Evolutionary conservation across 2,329 filamentous ascomycete genomes (phyloP).

Genomic region (Thyridium curvatum): DNA sequence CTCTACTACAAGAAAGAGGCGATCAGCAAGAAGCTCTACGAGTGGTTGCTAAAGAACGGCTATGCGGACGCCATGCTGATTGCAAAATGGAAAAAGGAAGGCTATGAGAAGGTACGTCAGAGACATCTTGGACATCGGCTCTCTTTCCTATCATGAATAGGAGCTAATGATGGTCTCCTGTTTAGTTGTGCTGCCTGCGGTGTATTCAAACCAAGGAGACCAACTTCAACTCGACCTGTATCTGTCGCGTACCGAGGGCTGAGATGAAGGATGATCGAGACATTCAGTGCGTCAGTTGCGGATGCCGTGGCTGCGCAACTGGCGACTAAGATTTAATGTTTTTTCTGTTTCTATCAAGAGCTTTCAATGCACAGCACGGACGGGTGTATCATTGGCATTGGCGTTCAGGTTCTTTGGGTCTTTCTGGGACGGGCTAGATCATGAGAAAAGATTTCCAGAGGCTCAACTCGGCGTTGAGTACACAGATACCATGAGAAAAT

Average conservation of each 20-base stretch:
- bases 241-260: slow-evolving; percentile 87
- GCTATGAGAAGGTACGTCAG: slow-evolving; percentile 83
- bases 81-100: slow-evolving; percentile 99
- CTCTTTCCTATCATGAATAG: not conserved
- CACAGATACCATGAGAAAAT: too few species aligned
- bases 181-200: slow-evolving; percentile 80
- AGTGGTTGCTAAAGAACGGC: slow-evolving; percentile 92
- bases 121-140: not conserved
- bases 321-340: slow-evolving; percentile 56
- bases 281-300: slow-evolving; percentile 91
- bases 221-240: slow-evolving; percentile 96
- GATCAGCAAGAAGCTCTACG: slow-evolving; percentile 86
- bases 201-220: slow-evolving; percentile 99
- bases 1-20: slow-evolving; percentile 97
- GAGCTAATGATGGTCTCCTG: slow-evolving; percentile 15
- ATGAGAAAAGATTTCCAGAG: too few species aligned
- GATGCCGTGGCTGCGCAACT: slow-evolving; percentile 84
- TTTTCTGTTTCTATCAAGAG: too few species aligned
- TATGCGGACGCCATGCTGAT: slow-evolving; percentile 95
- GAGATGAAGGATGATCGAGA: slow-evolving; percentile 86
- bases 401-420: too few species aligned
- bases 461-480: too few species aligned
- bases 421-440: too few species aligned
- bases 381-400: too few species aligned
- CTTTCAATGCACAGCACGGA: too few species aligned